Percentiles rank a stretch among this genome's conserved stretches.
Evolutionary conservation across 257 asterid species (phyloP).

Genomic region (Nemophila menziesii): DNA sequence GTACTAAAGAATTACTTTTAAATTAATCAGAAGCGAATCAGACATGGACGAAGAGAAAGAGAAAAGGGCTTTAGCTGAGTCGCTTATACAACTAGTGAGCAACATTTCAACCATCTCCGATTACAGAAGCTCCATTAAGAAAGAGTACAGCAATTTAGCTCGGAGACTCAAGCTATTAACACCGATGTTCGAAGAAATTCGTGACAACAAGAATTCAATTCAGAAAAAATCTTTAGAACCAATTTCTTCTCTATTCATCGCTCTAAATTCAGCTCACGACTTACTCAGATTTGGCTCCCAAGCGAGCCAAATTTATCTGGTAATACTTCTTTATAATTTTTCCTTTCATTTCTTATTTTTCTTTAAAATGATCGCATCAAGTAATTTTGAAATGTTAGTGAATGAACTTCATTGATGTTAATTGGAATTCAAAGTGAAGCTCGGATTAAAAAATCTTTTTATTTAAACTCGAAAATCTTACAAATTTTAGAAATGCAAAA

Average conservation of each 20-base stretch:
- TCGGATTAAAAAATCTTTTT: neutral
- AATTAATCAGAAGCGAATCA: neutral
- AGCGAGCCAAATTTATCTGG: constrained; percentile 91
- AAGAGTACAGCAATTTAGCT: constrained; percentile 73
- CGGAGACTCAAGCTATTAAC: constrained; percentile 85
- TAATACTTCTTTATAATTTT: constrained; percentile 4
- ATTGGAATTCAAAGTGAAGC: neutral
- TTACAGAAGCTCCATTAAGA: constrained; percentile 58
- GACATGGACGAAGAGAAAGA: constrained; percentile 67
- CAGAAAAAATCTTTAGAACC: constrained; percentile 40
- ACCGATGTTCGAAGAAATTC: constrained; percentile 95
- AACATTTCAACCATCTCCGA: constrained; percentile 70
- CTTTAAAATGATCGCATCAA: neutral
- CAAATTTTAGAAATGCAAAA: neutral
- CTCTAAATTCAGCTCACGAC: constrained; percentile 70
- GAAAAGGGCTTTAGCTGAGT: constrained; percentile 38
- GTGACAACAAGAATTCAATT: constrained; percentile 50
- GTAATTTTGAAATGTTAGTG: neutral
- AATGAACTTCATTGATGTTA: neutral
- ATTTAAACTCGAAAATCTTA: neutral
- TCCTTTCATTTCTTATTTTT: neutral
- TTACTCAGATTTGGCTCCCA: constrained; percentile 81
- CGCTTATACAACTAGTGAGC: constrained; percentile 42
- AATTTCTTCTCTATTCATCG: constrained; percentile 27
- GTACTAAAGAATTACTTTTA: neutral